These are phyloP conservation scores for Chalciporus chontae DNA, from an alignment of 768 basidiomycete species.

Conservation along the genomic window DNA sequence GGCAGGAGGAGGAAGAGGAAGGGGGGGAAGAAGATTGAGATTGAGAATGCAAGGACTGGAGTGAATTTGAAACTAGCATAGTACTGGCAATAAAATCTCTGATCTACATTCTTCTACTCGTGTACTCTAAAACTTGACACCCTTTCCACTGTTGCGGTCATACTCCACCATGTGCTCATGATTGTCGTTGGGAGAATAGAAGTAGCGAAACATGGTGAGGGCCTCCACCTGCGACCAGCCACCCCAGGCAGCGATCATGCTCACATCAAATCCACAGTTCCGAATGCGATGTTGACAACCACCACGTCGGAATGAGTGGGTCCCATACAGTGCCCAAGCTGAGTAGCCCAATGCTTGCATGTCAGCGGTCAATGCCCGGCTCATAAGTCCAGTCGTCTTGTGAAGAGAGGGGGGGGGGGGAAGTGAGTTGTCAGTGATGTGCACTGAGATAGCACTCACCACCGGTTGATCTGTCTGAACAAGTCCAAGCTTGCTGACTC, in stretches of 20 bases:
- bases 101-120: too few species aligned
- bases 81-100: too few species aligned
- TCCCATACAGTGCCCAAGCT: slow-evolving; percentile 11
- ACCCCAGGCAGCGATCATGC: slow-evolving; percentile 20
- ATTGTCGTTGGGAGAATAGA: slow-evolving; percentile 19
- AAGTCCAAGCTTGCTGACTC: neutral
- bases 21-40: too few species aligned
- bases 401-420: neutral
- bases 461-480: neutral
- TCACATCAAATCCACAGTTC: slow-evolving; percentile 7
- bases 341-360: neutral
- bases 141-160: slow-evolving; percentile 12
- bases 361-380: neutral
- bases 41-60: too few species aligned
- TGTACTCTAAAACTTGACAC: too few species aligned
- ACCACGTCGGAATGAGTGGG: slow-evolving; percentile 6
- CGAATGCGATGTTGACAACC: slow-evolving; percentile 18
- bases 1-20: too few species aligned
- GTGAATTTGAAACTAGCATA: too few species aligned
- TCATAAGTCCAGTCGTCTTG: neutral
- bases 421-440: neutral
- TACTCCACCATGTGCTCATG: slow-evolving; percentile 16
- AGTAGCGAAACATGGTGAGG: slow-evolving; percentile 15
- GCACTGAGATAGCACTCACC: neutral
- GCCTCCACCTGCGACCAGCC: slow-evolving; percentile 24